Conservation (phyloP, 257 asterid species). For the Solanum chiquidenum region DNA sequence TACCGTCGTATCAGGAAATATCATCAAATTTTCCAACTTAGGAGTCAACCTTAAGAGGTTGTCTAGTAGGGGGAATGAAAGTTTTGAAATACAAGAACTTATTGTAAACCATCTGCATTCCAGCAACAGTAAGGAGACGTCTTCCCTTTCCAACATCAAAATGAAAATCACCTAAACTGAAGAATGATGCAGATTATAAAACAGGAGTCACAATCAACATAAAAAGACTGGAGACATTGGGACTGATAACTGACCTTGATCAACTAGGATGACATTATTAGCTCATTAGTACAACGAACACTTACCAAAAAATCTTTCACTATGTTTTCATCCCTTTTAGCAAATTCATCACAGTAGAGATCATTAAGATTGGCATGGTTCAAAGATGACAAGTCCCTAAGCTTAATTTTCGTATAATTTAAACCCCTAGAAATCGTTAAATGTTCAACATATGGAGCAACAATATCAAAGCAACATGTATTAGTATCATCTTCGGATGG, state of each 20-base stretch:
- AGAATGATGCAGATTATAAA: not conserved
- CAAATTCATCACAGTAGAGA: not conserved
- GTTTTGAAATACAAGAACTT: not conserved
- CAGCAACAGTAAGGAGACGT: not conserved
- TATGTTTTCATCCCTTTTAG: not conserved
- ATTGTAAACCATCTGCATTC: not conserved
- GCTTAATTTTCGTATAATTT: not conserved
- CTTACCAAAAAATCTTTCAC: not conserved
- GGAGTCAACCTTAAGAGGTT: not conserved
- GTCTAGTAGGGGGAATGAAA: too few species aligned
- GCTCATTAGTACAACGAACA: not conserved
- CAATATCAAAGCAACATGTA: too few species aligned
- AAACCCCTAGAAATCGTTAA: not conserved
- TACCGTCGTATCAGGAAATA: not conserved
- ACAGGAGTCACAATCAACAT: not conserved
- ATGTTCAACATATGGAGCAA: too few species aligned
- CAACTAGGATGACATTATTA: not conserved
- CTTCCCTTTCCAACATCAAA: not conserved
- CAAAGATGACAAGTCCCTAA: not conserved
- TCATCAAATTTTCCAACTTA: not conserved
- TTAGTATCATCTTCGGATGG: not conserved
- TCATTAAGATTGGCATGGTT: not conserved
- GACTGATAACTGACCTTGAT: not conserved
- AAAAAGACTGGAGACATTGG: not conserved
- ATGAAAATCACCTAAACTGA: not conserved